Base-by-base conservation (phyloP, 176 grass and related monocot species). In the Triticum dicoccoides region DNA sequence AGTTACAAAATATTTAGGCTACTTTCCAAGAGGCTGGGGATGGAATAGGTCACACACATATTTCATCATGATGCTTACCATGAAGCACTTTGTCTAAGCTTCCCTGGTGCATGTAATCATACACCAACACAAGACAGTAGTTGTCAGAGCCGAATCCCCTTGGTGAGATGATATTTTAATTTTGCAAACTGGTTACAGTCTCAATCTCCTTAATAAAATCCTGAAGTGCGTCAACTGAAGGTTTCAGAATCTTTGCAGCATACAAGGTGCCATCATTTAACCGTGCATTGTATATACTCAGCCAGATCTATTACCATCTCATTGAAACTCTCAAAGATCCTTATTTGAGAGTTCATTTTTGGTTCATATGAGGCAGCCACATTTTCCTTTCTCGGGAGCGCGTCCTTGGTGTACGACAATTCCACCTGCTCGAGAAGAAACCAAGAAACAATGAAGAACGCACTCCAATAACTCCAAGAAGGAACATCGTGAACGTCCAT, bases 41-140 rank as follows among this genome's bases (percentile, higher is more conserved):
- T 34, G 1, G 0, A 66, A 82, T 44, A 88, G 1, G 83, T 39
- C 25, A 25, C 25, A 25, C 3, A 5, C 3, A 0, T n/a, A 38
- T 73, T 88, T 65, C 34, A 82, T 29, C 4, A 56, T 56, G 24
- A 52, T 1, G 44, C 65, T 80, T 86, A 94, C 97, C 97, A 85
- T 97, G 94, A 91, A 99, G 90, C 32, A 81, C 85, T 87, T 86
- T 93, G 73, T 99, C 97, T 72, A 99, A 87, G 90, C 92, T 99
- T 76, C 97, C 97, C 82, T 82, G 88, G n/a, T 84, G 77, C 83
- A 92, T 80, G 87, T 94, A 94, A 65, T 99, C 89, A 81, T 94
- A 99, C 61, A 96, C 90, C 81, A 99, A 89, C 42, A 97, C 89
- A 85, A 99, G 90, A 32, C 84, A 78, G 54, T 90, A 94, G 73